A percentile compares a stretch with the other conserved stretches of the same genome.
phyloP scores from a whole-genome alignment of 164 flowering plant species.

The Dillenia suffruticosa region DNA sequence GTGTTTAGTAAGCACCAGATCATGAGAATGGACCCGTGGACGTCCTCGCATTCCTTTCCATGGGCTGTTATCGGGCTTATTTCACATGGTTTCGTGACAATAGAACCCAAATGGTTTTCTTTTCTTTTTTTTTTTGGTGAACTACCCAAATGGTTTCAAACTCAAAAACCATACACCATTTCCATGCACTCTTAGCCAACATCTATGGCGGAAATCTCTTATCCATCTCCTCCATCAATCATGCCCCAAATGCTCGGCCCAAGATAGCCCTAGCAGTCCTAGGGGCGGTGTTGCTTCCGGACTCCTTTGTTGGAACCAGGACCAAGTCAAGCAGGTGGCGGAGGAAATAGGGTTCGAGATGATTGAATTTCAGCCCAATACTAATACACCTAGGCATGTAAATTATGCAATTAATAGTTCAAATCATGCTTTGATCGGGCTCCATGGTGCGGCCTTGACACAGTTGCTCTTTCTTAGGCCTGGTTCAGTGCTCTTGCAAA shows the following conservation, averaged over 20 bases:
- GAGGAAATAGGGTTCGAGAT: constrained; percentile 47
- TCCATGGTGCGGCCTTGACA: constrained; percentile 50
- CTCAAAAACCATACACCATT: constrained; percentile 14
- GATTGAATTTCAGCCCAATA: constrained; percentile 25
- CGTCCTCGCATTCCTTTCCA: constrained; percentile 43
- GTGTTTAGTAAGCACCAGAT: constrained; percentile 33
- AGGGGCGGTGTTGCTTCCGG: constrained; percentile 13
- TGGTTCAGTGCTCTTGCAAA: constrained; percentile 29
- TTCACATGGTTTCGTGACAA: constrained; percentile 40
- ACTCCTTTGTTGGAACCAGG: constrained; percentile 33
- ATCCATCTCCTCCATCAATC: not conserved
- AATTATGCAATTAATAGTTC: constrained; percentile 28
- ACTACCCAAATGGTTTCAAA: constrained; percentile 22
- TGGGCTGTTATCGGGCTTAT: constrained; percentile 35
- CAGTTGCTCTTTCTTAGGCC: constrained; percentile 33
- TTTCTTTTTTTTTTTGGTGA: no score
- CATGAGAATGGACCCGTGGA: constrained; percentile 29
- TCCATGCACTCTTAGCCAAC: constrained; percentile 23
- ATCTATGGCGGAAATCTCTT: constrained; percentile 12
- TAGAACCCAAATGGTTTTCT: constrained; percentile 22
- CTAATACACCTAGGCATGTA: constrained; percentile 17
- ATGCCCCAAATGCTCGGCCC: constrained; percentile 17
- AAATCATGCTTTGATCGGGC: constrained; percentile 48
- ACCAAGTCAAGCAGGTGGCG: constrained; percentile 17
- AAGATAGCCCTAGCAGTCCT: constrained; percentile 22